Conservation (phyloP, 257 asterid species). For the Lycium barbarum region DNA sequence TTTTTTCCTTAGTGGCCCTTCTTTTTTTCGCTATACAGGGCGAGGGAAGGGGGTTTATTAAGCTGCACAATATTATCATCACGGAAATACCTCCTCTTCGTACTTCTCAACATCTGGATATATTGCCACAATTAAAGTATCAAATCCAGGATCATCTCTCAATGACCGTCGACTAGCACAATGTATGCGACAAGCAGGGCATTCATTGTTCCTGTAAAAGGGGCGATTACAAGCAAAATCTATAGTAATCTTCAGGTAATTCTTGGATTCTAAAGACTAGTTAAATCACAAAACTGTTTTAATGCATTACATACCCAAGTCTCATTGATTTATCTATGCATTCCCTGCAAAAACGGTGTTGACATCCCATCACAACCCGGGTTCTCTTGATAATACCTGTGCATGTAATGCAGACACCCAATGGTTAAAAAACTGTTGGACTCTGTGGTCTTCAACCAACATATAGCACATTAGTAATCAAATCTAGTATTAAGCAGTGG, state of each 20-base stretch:
- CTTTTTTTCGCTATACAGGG: not conserved
- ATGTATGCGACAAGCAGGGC: slow-evolving; percentile 65
- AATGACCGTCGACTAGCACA: slow-evolving; percentile 61
- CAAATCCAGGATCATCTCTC: slow-evolving; percentile 59
- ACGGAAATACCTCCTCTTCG: slow-evolving; percentile 52
- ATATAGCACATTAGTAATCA: slow-evolving; percentile 19
- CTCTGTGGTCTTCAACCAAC: slow-evolving; percentile 6
- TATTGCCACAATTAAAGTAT: slow-evolving; percentile 45
- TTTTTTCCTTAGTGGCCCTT: not conserved
- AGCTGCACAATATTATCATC: not conserved
- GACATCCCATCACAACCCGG: slow-evolving; percentile 63
- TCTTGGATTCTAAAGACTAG: not conserved
- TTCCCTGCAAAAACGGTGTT: slow-evolving; percentile 67
- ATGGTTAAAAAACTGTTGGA: slow-evolving; percentile 7
- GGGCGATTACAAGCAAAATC: slow-evolving; percentile 9
- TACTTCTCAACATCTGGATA: slow-evolving; percentile 54
- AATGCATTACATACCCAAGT: slow-evolving; percentile 47
- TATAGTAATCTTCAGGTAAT: not conserved
- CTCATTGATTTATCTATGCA: slow-evolving; percentile 71
- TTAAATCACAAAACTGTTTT: not conserved
- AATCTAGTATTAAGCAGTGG: slow-evolving; percentile 5
- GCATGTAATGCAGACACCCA: slow-evolving; percentile 19
- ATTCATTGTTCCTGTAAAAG: slow-evolving; percentile 55
- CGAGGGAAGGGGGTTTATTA: not conserved
- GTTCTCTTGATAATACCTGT: slow-evolving; percentile 61